Percentiles rank a stretch among this genome's conserved stretches.
Conservation (phyloP, 768 basidiomycete genomes). For the Tulasnella sp. region DNA sequence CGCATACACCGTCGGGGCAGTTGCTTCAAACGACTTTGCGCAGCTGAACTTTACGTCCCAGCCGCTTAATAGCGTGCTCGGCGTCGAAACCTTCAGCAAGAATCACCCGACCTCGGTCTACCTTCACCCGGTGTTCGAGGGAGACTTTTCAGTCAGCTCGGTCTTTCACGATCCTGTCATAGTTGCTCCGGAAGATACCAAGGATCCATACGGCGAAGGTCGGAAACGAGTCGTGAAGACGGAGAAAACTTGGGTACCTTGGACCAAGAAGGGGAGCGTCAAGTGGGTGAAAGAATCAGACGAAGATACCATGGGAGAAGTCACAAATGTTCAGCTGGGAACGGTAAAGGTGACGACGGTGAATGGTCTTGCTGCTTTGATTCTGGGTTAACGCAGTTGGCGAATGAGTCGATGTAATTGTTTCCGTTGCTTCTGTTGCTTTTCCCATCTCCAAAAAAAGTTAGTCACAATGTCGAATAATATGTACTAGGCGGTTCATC, state of each 20-base stretch:
- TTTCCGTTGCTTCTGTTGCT: neutral
- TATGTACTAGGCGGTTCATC: neutral
- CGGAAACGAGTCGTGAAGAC: neutral
- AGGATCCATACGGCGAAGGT: slow-evolving; percentile 11
- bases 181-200: neutral
- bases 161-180: neutral
- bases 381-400: neutral
- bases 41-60: slow-evolving; percentile 8
- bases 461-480: neutral
- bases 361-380: neutral
- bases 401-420: neutral
- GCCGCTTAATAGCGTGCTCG: neutral
- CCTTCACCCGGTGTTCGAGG: slow-evolving; percentile 9
- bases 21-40: neutral
- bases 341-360: neutral
- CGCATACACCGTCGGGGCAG: neutral
- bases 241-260: neutral
- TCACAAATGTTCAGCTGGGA: neutral
- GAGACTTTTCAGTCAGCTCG: neutral
- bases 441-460: too few species aligned
- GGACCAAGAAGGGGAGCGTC: neutral
- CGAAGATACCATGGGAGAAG: neutral
- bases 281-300: neutral
- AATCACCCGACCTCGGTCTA: neutral
- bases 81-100: slow-evolving; percentile 6